Evolutionary conservation across 75 land plant species (phyloP).

Genomic region (Chamaecyparis obtusa): DNA sequence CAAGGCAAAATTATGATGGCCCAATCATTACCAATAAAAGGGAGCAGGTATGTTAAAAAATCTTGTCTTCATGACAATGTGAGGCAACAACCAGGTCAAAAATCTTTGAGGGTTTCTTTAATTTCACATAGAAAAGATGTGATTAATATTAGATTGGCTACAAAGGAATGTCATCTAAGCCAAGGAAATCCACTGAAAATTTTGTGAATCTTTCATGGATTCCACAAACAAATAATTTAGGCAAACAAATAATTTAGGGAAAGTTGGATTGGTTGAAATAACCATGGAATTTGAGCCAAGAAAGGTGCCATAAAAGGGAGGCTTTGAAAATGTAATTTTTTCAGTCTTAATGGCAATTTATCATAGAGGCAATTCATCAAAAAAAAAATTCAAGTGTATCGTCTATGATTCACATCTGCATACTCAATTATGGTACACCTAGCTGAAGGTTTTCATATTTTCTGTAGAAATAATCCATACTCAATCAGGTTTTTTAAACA

Average conservation of each 20-base stretch:
- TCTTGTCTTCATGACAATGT: background rate
- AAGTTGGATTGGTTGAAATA: too few relatives aligned
- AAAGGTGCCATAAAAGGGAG: background rate
- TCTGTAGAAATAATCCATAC: background rate
- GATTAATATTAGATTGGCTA: background rate
- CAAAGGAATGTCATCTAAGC: background rate
- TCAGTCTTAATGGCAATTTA: too few relatives aligned
- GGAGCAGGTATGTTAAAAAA: too few relatives aligned
- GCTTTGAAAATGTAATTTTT: background rate
- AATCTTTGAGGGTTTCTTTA: background rate
- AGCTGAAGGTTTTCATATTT: background rate
- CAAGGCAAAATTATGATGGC: too few relatives aligned
- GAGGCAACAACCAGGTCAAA: background rate
- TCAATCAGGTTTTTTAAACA: background rate
- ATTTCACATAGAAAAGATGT: background rate
- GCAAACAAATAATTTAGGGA: too few relatives aligned
- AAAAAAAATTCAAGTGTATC: too few relatives aligned
- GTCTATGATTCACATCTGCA: too few relatives aligned
- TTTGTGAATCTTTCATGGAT: too few relatives aligned
- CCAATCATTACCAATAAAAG: too few relatives aligned
- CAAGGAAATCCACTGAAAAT: background rate
- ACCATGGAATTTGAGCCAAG: too few relatives aligned
- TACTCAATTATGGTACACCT: background rate
- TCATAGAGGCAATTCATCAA: too few relatives aligned
- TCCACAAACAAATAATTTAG: too few relatives aligned